Evolutionary conservation across 805 yeast genomes (phyloP).

Genomic region (Starmerella bombicola): DNA sequence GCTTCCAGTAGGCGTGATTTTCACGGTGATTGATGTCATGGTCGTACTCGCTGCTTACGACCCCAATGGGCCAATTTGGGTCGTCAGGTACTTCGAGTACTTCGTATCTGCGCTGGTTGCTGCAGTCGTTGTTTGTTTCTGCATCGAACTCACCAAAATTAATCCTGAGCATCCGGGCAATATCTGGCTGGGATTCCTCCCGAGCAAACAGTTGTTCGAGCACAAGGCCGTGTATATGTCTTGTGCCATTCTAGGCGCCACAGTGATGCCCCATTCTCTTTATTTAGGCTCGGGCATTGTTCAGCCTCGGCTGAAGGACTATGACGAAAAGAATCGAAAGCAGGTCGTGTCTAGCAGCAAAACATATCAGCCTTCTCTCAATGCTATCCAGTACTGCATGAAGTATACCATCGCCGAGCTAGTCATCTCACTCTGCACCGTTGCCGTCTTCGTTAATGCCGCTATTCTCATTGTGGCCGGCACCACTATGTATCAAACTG

Average conservation of each 20-base stretch:
- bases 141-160: slow-evolving; percentile 44
- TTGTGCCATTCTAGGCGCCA: slow-evolving; percentile 81
- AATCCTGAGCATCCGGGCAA: slow-evolving; percentile 39
- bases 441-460: slow-evolving; percentile 85
- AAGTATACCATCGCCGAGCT: slow-evolving; percentile 71
- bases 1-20: slow-evolving; percentile 55
- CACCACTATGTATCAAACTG: slow-evolving; percentile 56
- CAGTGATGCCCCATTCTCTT: slow-evolving; percentile 88
- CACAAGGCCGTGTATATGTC: slow-evolving; percentile 61
- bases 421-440: slow-evolving; percentile 66
- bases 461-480: slow-evolving; percentile 88
- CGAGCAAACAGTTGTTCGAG: slow-evolving; percentile 45
- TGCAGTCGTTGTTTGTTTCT: slow-evolving; percentile 65
- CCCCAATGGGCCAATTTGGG: slow-evolving; percentile 61
- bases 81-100: slow-evolving; percentile 64
- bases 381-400: slow-evolving; percentile 70
- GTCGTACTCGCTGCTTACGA: slow-evolving; percentile 66
- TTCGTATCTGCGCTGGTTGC: slow-evolving; percentile 60
- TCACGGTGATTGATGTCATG: slow-evolving; percentile 74
- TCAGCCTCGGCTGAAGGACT: slow-evolving; percentile 69
- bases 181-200: slow-evolving; percentile 57
- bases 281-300: slow-evolving; percentile 80
- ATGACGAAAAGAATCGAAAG: slow-evolving; percentile 44
- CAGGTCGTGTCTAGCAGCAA: slow-evolving; percentile 13
- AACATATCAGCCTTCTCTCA: slow-evolving; percentile 56